These are phyloP conservation scores for Tricharina praecox DNA, from an alignment of 495 filamentous ascomycete species.

Conservation along the genomic window DNA sequence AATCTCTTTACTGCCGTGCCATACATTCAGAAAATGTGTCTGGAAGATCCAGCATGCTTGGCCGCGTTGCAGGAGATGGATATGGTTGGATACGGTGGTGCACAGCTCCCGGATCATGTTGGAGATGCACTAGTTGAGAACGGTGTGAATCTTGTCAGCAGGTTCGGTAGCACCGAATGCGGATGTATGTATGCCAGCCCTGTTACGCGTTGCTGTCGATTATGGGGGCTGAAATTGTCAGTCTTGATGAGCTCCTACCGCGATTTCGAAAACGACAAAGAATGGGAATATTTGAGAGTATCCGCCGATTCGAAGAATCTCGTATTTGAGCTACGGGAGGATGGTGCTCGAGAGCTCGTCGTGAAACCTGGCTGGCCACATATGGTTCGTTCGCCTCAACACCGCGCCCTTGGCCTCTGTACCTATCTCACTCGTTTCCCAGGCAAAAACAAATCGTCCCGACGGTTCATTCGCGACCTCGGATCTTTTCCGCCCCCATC, in stretches of 20 bases:
- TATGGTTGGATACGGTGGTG: slow-evolving; percentile 43
- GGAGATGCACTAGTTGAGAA: slow-evolving; percentile 33
- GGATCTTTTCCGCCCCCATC: slow-evolving; percentile 48
- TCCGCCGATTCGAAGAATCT: slow-evolving; percentile 20
- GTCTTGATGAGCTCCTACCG: slow-evolving; percentile 29
- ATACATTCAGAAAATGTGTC: slow-evolving; percentile 37
- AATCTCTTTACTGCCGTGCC: slow-evolving; percentile 42
- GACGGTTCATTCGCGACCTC: slow-evolving; percentile 37
- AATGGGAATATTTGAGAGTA: slow-evolving; percentile 50
- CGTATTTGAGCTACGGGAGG: slow-evolving; percentile 38
- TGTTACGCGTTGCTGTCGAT: neutral
- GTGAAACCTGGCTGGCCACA: slow-evolving; percentile 45
- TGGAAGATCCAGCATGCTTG: slow-evolving; percentile 28
- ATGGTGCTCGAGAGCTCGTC: slow-evolving; percentile 41
- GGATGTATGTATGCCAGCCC: slow-evolving; percentile 31
- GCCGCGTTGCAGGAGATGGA: slow-evolving; percentile 32
- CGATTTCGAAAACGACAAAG: slow-evolving; percentile 36
- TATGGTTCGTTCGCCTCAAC: slow-evolving; percentile 28
- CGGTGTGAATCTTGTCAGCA: slow-evolving; percentile 36
- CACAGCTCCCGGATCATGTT: slow-evolving; percentile 32
- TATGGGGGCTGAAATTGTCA: neutral
- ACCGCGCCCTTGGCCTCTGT: too few relatives aligned
- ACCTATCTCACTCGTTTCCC: slow-evolving; percentile 10
- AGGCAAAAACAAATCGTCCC: slow-evolving; percentile 12
- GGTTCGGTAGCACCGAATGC: slow-evolving; percentile 43